Evolutionary conservation across 768 basidiomycete genomes (phyloP).

Genomic region (Asterophora lycoperdoides): DNA sequence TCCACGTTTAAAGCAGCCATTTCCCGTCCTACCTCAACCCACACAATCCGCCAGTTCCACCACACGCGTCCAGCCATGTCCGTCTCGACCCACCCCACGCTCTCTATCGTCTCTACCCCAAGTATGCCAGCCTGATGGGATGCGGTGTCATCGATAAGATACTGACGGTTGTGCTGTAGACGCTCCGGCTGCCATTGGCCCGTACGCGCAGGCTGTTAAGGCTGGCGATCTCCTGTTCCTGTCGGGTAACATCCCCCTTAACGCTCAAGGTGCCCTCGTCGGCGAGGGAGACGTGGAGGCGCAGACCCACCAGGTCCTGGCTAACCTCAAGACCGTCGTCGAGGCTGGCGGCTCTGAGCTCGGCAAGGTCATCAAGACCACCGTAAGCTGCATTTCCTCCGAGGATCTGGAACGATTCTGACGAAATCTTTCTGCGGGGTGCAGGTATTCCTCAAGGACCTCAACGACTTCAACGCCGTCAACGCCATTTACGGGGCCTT

Average conservation of each 20-base stretch:
- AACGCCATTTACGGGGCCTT: constrained; percentile 80
- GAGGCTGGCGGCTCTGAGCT: constrained; percentile 77
- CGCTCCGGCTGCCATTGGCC: constrained; percentile 77
- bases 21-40: not conserved
- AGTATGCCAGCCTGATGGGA: constrained; percentile 26
- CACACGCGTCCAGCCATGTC: constrained; percentile 26
- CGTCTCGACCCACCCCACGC: constrained; percentile 34
- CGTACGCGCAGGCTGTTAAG: constrained; percentile 86
- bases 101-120: constrained; percentile 37
- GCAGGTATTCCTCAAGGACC: constrained; percentile 87
- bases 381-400: constrained; percentile 45
- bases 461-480: constrained; percentile 84
- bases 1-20: constrained; percentile 4
- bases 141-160: not conserved
- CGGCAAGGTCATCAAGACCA: constrained; percentile 86
- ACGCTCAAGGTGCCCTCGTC: constrained; percentile 73
- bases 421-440: not conserved
- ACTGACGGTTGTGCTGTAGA: constrained; percentile 34
- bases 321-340: constrained; percentile 81
- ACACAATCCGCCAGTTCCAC: constrained; percentile 10
- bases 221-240: constrained; percentile 81
- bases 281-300: constrained; percentile 63
- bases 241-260: constrained; percentile 85
- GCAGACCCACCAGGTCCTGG: constrained; percentile 80
- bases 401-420: not conserved